Evolutionary conservation across 371 early-diverging fungal genomes (phyloP), one percentile per base, ranked within the genome.

Genomic region (Saksenaea vasiformis): DNA sequence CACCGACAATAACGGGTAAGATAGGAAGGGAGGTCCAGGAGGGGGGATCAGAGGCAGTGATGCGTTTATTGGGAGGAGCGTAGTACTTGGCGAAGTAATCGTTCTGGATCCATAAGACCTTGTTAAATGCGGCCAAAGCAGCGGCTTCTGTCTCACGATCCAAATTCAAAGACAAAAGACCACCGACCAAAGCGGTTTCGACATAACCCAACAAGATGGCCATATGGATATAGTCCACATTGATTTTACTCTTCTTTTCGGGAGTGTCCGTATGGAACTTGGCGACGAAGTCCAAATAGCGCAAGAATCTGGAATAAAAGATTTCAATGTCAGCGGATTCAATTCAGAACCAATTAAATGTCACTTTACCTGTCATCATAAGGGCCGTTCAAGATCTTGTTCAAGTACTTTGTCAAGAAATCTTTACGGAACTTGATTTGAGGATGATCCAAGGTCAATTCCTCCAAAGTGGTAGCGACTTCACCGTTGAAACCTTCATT

Each of bases 41-140:
- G 13, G 37, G 5, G 3, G 61, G 54, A 17, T 51, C 59, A 14
- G 62, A 31, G 24, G 67, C 61, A 22, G 72, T 38, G 3, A 51
- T 60, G 24, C 53, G 14, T 14, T 39, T 39, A 7, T n/a, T 27
- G 59, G 72, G 69, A 13, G 76, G 77, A 65, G 86, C 83, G 55
- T 94, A 94, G 65, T 90, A 92, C 71, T 86, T 86, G 38, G 90
- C 87, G 76, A 94, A 94, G 57, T 90, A 83, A 67, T 94, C 94
- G 65, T 91, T 94, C 76, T 94, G 94, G 59, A 94, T 83, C 94
- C 94, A 94, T 24, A 94, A 79, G 37, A 94, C 77, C 80, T 94
- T 94, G 77, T 84, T 87, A 63, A 92, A 93, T 1, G 95, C 94
- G 5, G 80, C 71, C 17, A 92, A 77, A 26, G 87, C 87, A 38